Percentiles rank a stretch among this genome's conserved stretches.
Conservation (phyloP, 345 rosid genomes). For the Heritiera fomes region DNA sequence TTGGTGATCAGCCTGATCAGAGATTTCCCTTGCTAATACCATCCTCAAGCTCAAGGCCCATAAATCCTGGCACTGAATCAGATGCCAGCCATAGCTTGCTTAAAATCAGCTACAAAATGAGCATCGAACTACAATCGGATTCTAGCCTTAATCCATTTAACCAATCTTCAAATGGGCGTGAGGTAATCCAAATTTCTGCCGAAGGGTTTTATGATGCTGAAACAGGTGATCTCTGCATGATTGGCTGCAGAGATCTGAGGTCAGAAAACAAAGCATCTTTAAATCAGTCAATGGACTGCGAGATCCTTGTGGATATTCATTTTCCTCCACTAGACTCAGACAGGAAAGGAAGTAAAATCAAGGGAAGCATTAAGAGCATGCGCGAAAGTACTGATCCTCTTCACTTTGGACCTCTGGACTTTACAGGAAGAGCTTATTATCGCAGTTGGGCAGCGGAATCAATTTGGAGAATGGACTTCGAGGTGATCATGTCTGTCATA, state of each 20-base stretch:
- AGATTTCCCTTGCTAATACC: neutral
- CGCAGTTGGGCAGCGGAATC: constrained; percentile 10
- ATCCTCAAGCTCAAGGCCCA: neutral
- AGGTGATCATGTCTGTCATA: constrained; percentile 40
- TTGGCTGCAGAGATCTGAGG: constrained; percentile 44
- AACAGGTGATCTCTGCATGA: constrained; percentile 49
- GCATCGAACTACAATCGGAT: neutral
- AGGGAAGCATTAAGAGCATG: constrained; percentile 44
- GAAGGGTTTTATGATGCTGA: constrained; percentile 48
- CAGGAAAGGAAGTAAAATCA: constrained; percentile 21
- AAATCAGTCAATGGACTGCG: constrained; percentile 36
- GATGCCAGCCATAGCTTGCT: neutral
- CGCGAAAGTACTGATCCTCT: constrained; percentile 37
- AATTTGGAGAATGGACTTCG: constrained; percentile 49
- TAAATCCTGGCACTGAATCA: neutral
- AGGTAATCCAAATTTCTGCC: constrained; percentile 33
- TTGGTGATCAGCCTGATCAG: constrained; percentile 28
- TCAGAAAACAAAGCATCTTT: neutral
- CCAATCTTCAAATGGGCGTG: neutral
- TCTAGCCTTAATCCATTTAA: neutral
- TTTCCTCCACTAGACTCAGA: constrained; percentile 43
- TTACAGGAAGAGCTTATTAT: constrained; percentile 32
- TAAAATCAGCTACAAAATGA: constrained; percentile 41
- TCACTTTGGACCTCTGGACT: constrained; percentile 28
- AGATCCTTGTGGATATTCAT: constrained; percentile 35